These are phyloP conservation scores for Trichophyton benhamiae DNA, from an alignment of 2,329 filamentous ascomycete genomes.

Conservation along the genomic window DNA sequence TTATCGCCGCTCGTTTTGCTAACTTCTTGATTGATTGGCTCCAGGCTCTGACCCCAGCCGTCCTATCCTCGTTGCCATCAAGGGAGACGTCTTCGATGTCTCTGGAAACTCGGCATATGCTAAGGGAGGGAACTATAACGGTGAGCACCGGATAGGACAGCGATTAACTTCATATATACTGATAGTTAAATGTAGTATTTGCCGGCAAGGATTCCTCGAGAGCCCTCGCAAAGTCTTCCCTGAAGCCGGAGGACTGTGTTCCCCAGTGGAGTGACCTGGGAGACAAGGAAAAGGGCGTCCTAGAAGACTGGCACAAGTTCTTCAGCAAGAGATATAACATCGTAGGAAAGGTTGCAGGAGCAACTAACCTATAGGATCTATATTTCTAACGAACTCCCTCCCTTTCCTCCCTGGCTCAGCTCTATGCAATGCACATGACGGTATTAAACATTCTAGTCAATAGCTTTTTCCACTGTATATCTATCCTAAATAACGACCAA, in stretches of 20 bases:
- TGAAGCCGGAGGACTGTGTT: constrained; percentile 69
- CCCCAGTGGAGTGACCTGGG: constrained; percentile 72
- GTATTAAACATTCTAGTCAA: not conserved
- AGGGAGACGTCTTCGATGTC: constrained; percentile 93
- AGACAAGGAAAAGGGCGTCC: constrained; percentile 71
- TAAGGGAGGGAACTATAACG: constrained; percentile 69
- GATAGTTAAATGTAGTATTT: constrained; percentile 54
- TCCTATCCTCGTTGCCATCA: constrained; percentile 50
- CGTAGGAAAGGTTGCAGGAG: constrained; percentile 34
- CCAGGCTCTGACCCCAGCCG: constrained; percentile 13
- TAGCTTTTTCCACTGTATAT: not conserved
- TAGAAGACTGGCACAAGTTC: constrained; percentile 91
- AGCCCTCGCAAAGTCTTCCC: constrained; percentile 73
- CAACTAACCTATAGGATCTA: constrained; percentile 23
- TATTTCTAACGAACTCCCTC: not conserved
- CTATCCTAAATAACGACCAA: not conserved
- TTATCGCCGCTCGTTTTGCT: not conserved
- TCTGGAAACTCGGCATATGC: constrained; percentile 78
- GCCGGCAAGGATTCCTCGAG: constrained; percentile 92
- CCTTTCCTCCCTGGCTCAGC: not conserved
- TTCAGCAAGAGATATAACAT: constrained; percentile 96
- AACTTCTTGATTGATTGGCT: not conserved
- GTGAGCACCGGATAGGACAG: constrained; percentile 38
- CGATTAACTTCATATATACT: not conserved
- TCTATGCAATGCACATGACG: not conserved